Base-by-base conservation (phyloP, 1,284 basidiomycete species). In the Rhodotorula sp. region DNA sequence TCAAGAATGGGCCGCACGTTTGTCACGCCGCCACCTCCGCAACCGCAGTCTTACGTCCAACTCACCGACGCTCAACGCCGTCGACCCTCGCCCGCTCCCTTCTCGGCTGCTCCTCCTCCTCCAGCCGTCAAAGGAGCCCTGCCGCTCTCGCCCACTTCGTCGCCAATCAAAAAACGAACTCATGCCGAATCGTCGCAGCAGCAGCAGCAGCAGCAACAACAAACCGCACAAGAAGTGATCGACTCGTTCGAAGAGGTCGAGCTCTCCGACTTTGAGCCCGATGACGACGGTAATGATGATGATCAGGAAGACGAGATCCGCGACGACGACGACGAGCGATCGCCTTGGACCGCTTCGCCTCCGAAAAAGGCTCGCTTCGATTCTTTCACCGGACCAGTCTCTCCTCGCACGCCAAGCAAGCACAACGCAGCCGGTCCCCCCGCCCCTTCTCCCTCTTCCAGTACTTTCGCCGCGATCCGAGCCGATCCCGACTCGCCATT, bases 401-500 rank as follows among this genome's bases (percentile, higher is more conserved):
- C 33, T 33, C 29, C 56, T 6, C 37, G 22, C 24, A 37, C 44
- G 29, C 26, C 33, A 4, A 33, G 26, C 18, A 44, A 33, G 46
- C 18, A 46, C 14, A 30, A 29, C 24, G 24, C 24, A 6, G n/a
- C 49, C n/a, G 49, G 24, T 5, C 7, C 20, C 49, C 10, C 49
- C 8, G n/a, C 48, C 10, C 7, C 22, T n/a, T 8, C 49, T 24
- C 10, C 49, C 5, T n/a, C 18, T 14, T 10, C n/a, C 4, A 30
- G 18, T 14, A 55, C 46, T 20, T 67, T 61, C n/a, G 62, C 44
- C 10, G 66, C 56, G 30, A 67, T 71, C 51, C 66, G 51, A 22
- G 45, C 64, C 26, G 69, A 71, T 26, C 69, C 69, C 12, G 62
- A 64, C 17, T 65, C 62, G 48, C 69, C 69, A 2, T 70, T 67